Base-by-base conservation (phyloP, 23 red algal species). In the Cyanidioschyzon merolae region DNA sequence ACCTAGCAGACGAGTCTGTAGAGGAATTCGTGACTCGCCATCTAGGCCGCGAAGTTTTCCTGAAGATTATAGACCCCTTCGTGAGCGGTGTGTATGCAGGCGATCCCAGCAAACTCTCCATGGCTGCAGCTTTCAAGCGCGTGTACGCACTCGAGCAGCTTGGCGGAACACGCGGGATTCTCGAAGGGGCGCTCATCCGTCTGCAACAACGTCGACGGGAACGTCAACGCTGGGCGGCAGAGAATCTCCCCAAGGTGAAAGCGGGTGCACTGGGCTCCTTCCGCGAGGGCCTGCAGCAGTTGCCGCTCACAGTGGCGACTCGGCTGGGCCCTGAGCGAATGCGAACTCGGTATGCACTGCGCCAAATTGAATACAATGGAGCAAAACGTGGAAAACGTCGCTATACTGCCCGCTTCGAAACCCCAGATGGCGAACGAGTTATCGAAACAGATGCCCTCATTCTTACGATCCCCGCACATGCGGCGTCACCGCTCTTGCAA, bases 21-120 rank as follows among this genome's bases (percentile, higher is more conserved):
- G 86, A 90, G 74, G 77, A 96, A 36, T 96, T 96, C 76, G 85
- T 96, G 41, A 90, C 92, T 29, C 83, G 92, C 31, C 92, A 96
- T 63, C 75, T 96, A 7, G 92, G 92, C 21, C 50, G 57, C 27
- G 92, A 96, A 58, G 92, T 96, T 35, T 96, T 83, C 74, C 76
- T 76, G 35, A 87, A 89, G 40, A 83, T 96, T 78, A 90, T 96
- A 16, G 92, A 96, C 74, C 92, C 92, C 34, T 96, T 96, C 58
- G 88, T 96, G 59, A 83, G 76, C 36, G 92, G 92, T 2, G 92
- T 96, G 7, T 96, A 96, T 57, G 92, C 92, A 30, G 92, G 92
- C 3, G 88, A 96, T 77, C 77, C 92, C 1, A 80, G 77, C 18
- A 38, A 77, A 41, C 83, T 96, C 21, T 41, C 84, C 74, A 96